Evolutionary conservation across 371 early-diverging fungal genomes (phyloP).

Genomic region (Mortierella sp.): DNA sequence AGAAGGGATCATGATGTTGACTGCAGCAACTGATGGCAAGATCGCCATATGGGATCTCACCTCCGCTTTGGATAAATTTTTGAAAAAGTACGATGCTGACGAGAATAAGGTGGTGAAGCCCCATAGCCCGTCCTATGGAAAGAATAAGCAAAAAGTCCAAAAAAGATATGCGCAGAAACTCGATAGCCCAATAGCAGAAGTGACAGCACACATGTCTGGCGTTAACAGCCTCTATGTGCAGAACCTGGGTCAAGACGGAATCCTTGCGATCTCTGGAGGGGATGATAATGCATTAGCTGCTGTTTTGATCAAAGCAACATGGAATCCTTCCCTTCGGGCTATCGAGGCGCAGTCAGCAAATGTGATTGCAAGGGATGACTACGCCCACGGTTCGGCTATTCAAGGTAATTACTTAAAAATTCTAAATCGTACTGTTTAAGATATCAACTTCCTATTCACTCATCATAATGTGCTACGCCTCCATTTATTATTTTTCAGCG

Average conservation of each 20-base stretch:
- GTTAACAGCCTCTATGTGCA: constrained; percentile 64
- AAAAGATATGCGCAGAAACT: constrained; percentile 42
- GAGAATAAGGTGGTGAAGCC: constrained; percentile 23
- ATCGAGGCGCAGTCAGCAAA: constrained; percentile 34
- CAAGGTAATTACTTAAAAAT: constrained; percentile 56
- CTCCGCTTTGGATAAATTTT: constrained; percentile 35
- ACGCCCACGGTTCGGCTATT: constrained; percentile 70
- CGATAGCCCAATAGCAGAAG: constrained; percentile 45
- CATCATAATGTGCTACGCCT: not conserved
- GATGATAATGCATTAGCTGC: constrained; percentile 71
- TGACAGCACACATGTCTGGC: constrained; percentile 65
- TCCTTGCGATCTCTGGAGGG: constrained; percentile 66
- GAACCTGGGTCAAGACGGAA: constrained; percentile 31
- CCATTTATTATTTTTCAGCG: constrained; percentile 34
- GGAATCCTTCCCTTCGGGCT: constrained; percentile 17
- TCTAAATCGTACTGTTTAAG: not conserved
- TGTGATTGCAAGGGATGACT: constrained; percentile 51
- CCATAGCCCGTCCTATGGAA: constrained; percentile 27
- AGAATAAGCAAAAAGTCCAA: constrained; percentile 26
- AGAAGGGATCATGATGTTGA: constrained; percentile 62
- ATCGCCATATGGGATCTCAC: constrained; percentile 69
- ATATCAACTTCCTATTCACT: not conserved
- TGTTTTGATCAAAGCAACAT: constrained; percentile 31
- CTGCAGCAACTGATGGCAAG: constrained; percentile 71
- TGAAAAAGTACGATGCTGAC: constrained; percentile 15